Conservation (phyloP, 805 yeast genomes). For the Metschnikowia koreensis region DNA sequence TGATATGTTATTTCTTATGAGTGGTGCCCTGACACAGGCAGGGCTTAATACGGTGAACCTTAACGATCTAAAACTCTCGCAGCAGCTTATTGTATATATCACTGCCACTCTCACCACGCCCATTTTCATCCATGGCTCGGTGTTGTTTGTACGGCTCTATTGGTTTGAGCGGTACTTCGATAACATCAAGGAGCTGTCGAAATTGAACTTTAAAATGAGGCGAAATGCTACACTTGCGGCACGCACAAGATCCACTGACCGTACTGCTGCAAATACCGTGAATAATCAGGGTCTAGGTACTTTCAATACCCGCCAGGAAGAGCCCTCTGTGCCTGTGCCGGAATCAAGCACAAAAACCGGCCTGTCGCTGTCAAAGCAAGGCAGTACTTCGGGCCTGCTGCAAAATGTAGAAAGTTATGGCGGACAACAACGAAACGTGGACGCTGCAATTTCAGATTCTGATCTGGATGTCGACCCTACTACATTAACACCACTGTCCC, state of each 20-base stretch:
- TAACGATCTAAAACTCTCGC: slow-evolving; percentile 65
- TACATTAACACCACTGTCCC: not conserved
- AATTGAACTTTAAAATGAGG: slow-evolving; percentile 75
- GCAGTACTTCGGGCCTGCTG: slow-evolving; percentile 1
- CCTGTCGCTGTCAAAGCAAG: slow-evolving; percentile 3
- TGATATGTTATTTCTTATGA: slow-evolving; percentile 74
- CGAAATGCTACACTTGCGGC: slow-evolving; percentile 72
- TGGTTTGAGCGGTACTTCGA: slow-evolving; percentile 90
- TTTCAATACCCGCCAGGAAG: not conserved
- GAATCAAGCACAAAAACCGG: not conserved
- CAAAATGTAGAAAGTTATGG: not conserved
- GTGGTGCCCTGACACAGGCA: slow-evolving; percentile 85
- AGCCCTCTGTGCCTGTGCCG: no score
- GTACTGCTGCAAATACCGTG: slow-evolving; percentile 30
- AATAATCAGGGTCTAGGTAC: slow-evolving; percentile 30
- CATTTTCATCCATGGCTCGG: slow-evolving; percentile 76
- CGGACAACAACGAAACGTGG: not conserved
- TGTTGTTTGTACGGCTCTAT: slow-evolving; percentile 75
- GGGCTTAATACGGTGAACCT: slow-evolving; percentile 81
- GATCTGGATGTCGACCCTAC: not conserved
- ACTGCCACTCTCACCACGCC: slow-evolving; percentile 75
- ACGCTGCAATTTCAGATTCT: not conserved
- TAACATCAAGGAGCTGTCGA: slow-evolving; percentile 75
- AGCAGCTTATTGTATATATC: slow-evolving; percentile 72
- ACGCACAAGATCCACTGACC: slow-evolving; percentile 33